phyloP scores from a whole-genome alignment of 768 basidiomycete species.

The Bullera alba region DNA sequence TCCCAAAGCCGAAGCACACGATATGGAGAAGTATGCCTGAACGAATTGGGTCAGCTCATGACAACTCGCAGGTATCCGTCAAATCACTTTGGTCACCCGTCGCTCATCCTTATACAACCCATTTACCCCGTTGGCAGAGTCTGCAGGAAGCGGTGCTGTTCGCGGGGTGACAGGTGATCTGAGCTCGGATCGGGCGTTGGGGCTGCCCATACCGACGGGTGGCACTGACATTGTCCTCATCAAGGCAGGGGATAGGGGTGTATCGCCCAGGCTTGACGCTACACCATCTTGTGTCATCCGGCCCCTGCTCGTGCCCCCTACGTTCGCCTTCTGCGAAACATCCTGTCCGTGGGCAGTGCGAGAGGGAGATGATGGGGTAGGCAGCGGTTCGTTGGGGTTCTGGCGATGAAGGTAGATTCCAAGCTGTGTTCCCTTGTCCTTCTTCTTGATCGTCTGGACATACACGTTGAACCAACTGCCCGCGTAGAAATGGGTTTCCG shows the following conservation, averaged over 20 bases:
- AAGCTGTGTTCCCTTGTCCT: slow-evolving; percentile 58
- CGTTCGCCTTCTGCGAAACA: too few species aligned
- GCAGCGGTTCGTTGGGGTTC: slow-evolving; percentile 17
- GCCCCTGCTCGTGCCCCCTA: too few species aligned
- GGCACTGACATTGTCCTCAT: neutral
- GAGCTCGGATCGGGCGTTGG: too few species aligned
- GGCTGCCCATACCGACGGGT: neutral
- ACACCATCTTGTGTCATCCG: too few species aligned
- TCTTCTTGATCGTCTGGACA: slow-evolving; percentile 79
- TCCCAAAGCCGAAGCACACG: slow-evolving; percentile 72
- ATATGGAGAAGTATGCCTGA: slow-evolving; percentile 74
- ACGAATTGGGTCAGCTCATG: slow-evolving; percentile 42
- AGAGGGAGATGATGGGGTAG: slow-evolving; percentile 1
- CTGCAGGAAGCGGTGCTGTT: neutral
- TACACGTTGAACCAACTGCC: slow-evolving; percentile 76
- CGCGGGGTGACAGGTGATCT: neutral
- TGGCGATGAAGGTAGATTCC: slow-evolving; percentile 87
- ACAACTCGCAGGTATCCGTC: neutral
- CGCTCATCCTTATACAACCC: slow-evolving; percentile 28
- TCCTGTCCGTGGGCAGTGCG: too few species aligned
- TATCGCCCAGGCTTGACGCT: too few species aligned
- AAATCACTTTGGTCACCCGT: slow-evolving; percentile 32
- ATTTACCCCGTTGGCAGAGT: neutral
- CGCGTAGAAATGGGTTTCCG: slow-evolving; percentile 81
- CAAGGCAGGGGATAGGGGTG: too few species aligned